Evolutionary conservation across 2,329 filamentous ascomycete genomes (phyloP), one percentile per base, ranked within the genome.

Genomic region (Curvularia spicifera): DNA sequence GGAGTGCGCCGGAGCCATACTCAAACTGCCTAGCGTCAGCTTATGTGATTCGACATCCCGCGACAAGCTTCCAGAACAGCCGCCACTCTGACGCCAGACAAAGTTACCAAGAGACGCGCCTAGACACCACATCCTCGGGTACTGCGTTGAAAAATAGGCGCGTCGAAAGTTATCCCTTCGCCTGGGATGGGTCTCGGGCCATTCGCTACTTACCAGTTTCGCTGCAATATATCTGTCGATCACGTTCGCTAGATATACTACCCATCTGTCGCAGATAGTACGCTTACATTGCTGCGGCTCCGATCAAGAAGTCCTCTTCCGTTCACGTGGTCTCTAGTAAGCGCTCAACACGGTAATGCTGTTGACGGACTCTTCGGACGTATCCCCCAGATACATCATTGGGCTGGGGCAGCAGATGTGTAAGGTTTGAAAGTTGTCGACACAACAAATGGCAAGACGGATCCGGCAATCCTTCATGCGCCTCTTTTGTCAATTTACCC

Each of bases 81-180:
- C 42, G 18, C 44, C n/a, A 49, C 31, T 43, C n/a, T 28, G 47
- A 39, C 8, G 5, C 35, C 15, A 12, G 10, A 5, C 35, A 40
- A 12, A 3, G 13, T 10, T 18, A 54, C 35, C 28, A 42, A 42
- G 52, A 31, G 39, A 39, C 26, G 33, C 33, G 51, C 37, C 35
- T 42, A 54, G 33, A 48, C 51, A 48, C 33, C 42, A 28, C n/a
- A 46, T 31, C 20, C 22, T 44, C 46, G 45, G 45, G 24, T 29
- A 50, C 47, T 29, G 47, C 24, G 24, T 39, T 35, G 10, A 22
- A 29, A 2, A 22, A 28, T 26, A 28, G 24, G 24, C 22, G 47
- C 9, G 35, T 50, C 5, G n/a, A 29, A 29, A 29, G 20, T n/a
- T 22, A 42, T 22, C 37, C 29, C 31, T 28, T 22, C 22, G 26